Evolutionary conservation across 306 rosid genomes (phyloP).

Genomic region (Neltuma alba): DNA sequence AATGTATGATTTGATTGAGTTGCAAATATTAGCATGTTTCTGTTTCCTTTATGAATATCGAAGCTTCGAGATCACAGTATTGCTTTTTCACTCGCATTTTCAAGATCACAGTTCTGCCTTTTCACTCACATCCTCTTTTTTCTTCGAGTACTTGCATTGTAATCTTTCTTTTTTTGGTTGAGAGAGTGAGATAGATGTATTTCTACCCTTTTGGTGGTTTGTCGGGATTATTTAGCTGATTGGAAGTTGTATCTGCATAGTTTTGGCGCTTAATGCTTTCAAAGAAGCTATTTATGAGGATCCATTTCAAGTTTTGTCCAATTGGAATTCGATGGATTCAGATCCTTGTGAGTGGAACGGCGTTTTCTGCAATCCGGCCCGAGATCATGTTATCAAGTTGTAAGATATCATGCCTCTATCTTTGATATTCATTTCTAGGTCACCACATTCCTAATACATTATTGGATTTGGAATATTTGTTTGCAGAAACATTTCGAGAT

Average conservation of each 20-base stretch:
- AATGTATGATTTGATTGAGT: conserved; percentile 6
- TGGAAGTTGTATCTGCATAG: conserved; percentile 50
- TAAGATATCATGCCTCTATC: conserved; percentile 48
- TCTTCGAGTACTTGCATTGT: conserved; percentile 20
- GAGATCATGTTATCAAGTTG: conserved; percentile 84
- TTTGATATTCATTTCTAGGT: conserved; percentile 26
- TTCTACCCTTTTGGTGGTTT: background rate
- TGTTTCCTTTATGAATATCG: conserved; percentile 27
- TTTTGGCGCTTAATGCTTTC: conserved; percentile 64
- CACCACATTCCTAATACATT: conserved; percentile 31
- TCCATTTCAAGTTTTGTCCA: conserved; percentile 68
- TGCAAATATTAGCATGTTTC: conserved; percentile 6
- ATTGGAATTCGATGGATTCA: conserved; percentile 75
- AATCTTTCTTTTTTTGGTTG: conserved; percentile 29
- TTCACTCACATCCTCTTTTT: background rate
- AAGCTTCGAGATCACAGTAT: conserved; percentile 33
- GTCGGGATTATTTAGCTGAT: background rate
- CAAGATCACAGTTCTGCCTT: conserved; percentile 34
- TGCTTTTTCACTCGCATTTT: conserved; percentile 25
- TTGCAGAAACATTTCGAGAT: conserved; percentile 83
- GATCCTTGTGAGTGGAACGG: conserved; percentile 96
- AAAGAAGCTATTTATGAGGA: conserved; percentile 86
- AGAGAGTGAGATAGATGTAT: background rate
- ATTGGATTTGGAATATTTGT: conserved; percentile 35
- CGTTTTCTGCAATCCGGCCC: conserved; percentile 57